Evolutionary conservation across 139 green algal genomes (phyloP), one percentile per base, ranked within the genome.

Genomic region (Pleodorina starrii): DNA sequence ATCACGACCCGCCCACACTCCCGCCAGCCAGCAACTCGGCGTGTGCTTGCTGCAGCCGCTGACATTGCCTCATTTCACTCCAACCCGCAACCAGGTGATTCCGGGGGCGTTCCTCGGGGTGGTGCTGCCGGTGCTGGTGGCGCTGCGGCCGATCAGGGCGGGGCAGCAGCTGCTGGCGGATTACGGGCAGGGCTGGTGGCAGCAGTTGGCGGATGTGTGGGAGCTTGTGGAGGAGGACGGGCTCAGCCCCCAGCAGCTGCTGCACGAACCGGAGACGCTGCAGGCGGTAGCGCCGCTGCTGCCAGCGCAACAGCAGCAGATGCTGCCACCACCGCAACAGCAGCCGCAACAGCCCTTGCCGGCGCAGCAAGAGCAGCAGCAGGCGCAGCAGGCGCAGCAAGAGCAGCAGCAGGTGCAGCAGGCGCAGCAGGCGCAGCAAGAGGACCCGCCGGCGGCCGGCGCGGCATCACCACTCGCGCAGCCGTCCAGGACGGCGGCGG

Each of bases 81-180:
- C 59, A 35, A 71, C 23, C 63, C 63, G 23, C 14, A 11, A n/a
- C n/a, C 54, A 85, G 78, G 59, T 86, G 1, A 42, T 86, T 23
- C 79, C 79, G 1, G 79, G 57, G 10, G 38, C 57, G 11, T 40
- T 75, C 4, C 29, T 35, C 40, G 79, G 79, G 19, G 57, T 86
- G 38, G 79, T 86, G 40, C 57, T 86, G 54, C 79, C 79, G 29
- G 79, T 86, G 40, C 27, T 86, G 54, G 79, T 86, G 57, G 29
- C 79, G 27, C 38, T 59, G 6, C 57, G 54, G 14, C 17, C 19
- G 7, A 9, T 86, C 9, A 0, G 1, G 11, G 7, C 79, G 10
- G 79, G 59, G 2, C 57, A 86, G 40, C 79, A 86, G 79, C 79
- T 86, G 40, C 25, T 86, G 25, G 14, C 59, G 27, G 79, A 86